Conservation (phyloP, 768 basidiomycete genomes). For the Serpula lacrymans region DNA sequence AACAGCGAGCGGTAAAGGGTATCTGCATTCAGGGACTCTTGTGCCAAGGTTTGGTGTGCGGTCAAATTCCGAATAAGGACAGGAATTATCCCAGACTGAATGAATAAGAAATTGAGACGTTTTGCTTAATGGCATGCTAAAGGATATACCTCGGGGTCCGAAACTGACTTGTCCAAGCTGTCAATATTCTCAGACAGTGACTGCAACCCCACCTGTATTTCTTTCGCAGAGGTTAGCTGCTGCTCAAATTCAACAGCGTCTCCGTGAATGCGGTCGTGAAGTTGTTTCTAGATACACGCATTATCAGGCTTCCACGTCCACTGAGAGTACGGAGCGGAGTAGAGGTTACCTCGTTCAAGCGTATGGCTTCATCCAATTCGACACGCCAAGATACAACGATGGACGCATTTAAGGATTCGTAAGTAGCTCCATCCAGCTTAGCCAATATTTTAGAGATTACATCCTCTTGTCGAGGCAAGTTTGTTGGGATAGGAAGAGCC, state of each 20-base stretch:
- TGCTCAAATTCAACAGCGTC: constrained; percentile 62
- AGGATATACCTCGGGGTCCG: constrained; percentile 54
- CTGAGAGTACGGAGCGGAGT: constrained; percentile 1
- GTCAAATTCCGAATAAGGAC: constrained; percentile 51
- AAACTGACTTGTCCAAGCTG: constrained; percentile 45
- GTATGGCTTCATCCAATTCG: constrained; percentile 71
- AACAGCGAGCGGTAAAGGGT: constrained; percentile 48
- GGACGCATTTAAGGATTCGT: constrained; percentile 53
- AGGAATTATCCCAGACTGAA: constrained; percentile 67
- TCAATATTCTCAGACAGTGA: constrained; percentile 53
- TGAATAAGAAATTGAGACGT: constrained; percentile 10
- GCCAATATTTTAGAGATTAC: constrained; percentile 69
- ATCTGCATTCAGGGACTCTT: constrained; percentile 56
- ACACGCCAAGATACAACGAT: constrained; percentile 67
- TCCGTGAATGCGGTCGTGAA: constrained; percentile 69
- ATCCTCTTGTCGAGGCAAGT: constrained; percentile 71
- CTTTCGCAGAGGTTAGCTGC: constrained; percentile 60
- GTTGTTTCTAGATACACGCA: constrained; percentile 45
- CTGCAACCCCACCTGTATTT: constrained; percentile 57
- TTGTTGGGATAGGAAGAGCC: constrained; percentile 72
- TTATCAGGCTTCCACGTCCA: constrained; percentile 12
- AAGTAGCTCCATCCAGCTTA: constrained; percentile 62
- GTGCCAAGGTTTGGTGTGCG: constrained; percentile 60
- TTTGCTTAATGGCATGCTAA: constrained; percentile 3
- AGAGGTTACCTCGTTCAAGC: constrained; percentile 59